Conservation (phyloP, 2,329 filamentous ascomycete genomes). For the Raffaelea ambrosiae region DNA sequence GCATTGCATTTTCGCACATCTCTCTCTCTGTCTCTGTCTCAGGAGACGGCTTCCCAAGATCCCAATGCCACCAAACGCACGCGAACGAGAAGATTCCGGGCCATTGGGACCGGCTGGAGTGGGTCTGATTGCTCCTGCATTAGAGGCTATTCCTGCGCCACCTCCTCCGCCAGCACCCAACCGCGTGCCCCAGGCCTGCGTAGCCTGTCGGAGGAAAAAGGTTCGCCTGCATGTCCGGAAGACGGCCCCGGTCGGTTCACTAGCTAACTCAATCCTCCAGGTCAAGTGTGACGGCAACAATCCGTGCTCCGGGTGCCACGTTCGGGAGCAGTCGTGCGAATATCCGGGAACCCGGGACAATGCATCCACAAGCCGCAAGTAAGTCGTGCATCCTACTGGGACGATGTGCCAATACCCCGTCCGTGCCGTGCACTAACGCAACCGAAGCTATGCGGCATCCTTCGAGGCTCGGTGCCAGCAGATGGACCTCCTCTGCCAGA, state of each 20-base stretch:
- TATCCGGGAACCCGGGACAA: constrained; percentile 16
- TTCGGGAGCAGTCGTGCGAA: constrained; percentile 13
- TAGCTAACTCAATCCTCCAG: constrained; percentile 5
- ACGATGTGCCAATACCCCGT: too few species aligned
- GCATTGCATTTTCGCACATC: too few species aligned
- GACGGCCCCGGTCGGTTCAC: neutral
- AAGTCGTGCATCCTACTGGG: too few species aligned
- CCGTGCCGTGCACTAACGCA: neutral
- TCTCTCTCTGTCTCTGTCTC: too few species aligned
- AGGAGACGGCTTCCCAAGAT: too few species aligned
- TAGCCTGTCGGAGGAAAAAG: constrained; percentile 15
- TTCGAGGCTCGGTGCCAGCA: constrained; percentile 18
- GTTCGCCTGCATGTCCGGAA: neutral
- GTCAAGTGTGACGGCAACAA: constrained; percentile 19
- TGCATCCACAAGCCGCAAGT: constrained; percentile 16
- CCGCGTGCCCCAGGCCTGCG: constrained; percentile 14
- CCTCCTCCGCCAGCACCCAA: too few species aligned
- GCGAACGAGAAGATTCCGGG: too few species aligned
- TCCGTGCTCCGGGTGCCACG: constrained; percentile 18
- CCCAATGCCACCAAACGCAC: too few species aligned
- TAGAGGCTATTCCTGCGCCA: too few species aligned
- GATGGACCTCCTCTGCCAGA: constrained; percentile 15
- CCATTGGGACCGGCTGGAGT: too few species aligned
- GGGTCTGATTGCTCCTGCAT: too few species aligned
- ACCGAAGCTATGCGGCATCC: constrained; percentile 11